A percentile compares a stretch with the other conserved stretches of the same genome.
These are phyloP conservation scores for Goffeauzyma gilvescens DNA, from an alignment of 768 basidiomycete species.

Conservation along the genomic window DNA sequence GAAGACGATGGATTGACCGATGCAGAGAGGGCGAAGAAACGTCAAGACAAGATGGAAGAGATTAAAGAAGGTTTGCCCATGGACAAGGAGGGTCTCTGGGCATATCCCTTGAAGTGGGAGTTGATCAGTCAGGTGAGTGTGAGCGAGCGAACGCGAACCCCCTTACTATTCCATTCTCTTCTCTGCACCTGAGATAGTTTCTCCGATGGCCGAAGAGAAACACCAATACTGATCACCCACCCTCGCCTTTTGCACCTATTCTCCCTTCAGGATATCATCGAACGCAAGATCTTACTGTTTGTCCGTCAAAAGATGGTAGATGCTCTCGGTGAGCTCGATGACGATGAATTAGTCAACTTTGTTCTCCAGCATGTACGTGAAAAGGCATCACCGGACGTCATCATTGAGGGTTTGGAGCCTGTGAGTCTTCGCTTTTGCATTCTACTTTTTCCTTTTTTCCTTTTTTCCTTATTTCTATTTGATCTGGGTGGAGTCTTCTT, in stretches of 20 bases:
- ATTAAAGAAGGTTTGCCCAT: constrained; percentile 54
- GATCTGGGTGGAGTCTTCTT: not conserved
- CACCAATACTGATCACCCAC: constrained; percentile 15
- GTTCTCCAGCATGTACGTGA: constrained; percentile 82
- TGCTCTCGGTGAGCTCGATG: constrained; percentile 78
- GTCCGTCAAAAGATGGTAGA: constrained; percentile 65
- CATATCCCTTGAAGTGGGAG: constrained; percentile 52
- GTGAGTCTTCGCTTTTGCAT: constrained; percentile 38
- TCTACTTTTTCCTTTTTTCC: no score
- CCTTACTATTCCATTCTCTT: no score
- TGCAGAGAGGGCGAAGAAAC: constrained; percentile 58
- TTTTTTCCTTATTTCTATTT: no score
- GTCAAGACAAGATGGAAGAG: constrained; percentile 58
- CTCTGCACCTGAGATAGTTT: no score
- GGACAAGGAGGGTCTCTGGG: constrained; percentile 42
- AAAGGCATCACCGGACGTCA: constrained; percentile 62
- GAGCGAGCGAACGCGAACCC: not conserved
- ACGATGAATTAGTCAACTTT: constrained; percentile 85
- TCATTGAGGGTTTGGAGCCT: constrained; percentile 76
- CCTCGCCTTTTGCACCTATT: not conserved
- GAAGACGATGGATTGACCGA: constrained; percentile 16
- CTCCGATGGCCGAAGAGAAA: no score
- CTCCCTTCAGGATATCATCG: constrained; percentile 46
- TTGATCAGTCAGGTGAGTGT: constrained; percentile 61
- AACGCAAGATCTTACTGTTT: constrained; percentile 67